These are phyloP conservation scores for Byssothecium circinans DNA, from an alignment of 2,329 filamentous ascomycete species.

Conservation along the genomic window DNA sequence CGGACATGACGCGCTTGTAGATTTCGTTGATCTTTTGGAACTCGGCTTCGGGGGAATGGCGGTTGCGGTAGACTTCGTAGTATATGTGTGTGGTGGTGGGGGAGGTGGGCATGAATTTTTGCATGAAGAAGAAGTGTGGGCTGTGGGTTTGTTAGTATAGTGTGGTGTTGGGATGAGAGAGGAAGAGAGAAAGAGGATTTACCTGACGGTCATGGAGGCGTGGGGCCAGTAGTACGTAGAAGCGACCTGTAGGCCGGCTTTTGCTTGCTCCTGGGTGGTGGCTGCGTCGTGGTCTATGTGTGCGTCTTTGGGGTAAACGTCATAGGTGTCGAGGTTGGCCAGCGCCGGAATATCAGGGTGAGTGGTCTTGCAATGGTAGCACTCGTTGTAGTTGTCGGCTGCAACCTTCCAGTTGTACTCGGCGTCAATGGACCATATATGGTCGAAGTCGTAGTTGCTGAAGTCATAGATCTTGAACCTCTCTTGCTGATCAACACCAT, in stretches of 20 bases:
- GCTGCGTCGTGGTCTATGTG: constrained; percentile 16
- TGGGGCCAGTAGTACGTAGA: constrained; percentile 20
- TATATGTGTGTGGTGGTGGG: constrained; percentile 55
- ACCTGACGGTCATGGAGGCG: constrained; percentile 18
- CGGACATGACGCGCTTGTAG: constrained; percentile 64
- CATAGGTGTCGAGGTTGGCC: constrained; percentile 57
- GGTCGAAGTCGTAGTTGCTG: constrained; percentile 15
- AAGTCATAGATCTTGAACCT: constrained; percentile 12
- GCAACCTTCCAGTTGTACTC: constrained; percentile 20
- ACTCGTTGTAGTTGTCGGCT: constrained; percentile 65
- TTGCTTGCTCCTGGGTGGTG: constrained; percentile 10
- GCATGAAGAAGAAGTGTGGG: constrained; percentile 62
- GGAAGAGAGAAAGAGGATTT: not conserved
- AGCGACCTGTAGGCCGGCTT: constrained; percentile 8
- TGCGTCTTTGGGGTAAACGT: constrained; percentile 11
- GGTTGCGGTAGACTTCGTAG: constrained; percentile 65
- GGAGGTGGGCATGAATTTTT: constrained; percentile 60
- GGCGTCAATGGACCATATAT: constrained; percentile 15
- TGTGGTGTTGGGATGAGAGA: not conserved
- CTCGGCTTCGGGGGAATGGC: constrained; percentile 57
- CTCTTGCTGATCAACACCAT: constrained; percentile 12
- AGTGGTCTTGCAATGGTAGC: constrained; percentile 61
- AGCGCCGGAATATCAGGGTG: constrained; percentile 59
- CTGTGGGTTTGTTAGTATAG: constrained; percentile 9
- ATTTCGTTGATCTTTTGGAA: constrained; percentile 61